Conservation (phyloP, 306 rosid species). For the Medicago truncatula region DNA sequence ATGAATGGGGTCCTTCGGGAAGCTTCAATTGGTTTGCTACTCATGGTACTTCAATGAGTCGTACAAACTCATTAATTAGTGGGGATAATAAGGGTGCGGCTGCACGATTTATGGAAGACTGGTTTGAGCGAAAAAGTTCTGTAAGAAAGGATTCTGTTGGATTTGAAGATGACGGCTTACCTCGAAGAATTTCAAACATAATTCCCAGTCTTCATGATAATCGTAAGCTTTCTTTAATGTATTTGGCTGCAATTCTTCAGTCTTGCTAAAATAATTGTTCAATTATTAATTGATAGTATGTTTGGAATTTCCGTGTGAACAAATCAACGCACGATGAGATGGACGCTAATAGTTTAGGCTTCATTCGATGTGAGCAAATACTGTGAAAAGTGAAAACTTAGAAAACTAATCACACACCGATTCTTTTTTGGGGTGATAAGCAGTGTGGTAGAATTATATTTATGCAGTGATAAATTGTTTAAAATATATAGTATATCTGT, state of each 20-base stretch:
- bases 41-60: conserved; percentile 99
- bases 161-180: conserved; percentile 49
- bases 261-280: not conserved
- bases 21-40: conserved; percentile 98
- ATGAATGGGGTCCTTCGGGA: conserved; percentile 90
- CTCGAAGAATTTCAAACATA: conserved; percentile 63
- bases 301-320: no score
- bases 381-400: no score
- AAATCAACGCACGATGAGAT: no score
- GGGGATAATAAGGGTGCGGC: conserved; percentile 99
- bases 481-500: not conserved
- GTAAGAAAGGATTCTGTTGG: conserved; percentile 31
- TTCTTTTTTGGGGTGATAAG: no score
- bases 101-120: conserved; percentile 97
- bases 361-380: no score
- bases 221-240: conserved; percentile 53
- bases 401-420: no score
- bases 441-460: no score
- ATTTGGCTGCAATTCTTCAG: conserved; percentile 9
- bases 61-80: conserved; percentile 80
- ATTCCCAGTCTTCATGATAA: conserved; percentile 45
- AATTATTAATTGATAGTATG: no score
- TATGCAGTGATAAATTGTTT: not conserved
- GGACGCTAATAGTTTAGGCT: no score
- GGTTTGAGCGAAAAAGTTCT: conserved; percentile 67